Evolutionary conservation across 306 rosid genomes (phyloP), one percentile per base, ranked within the genome.

Genomic region (Fragaria iinumae): DNA sequence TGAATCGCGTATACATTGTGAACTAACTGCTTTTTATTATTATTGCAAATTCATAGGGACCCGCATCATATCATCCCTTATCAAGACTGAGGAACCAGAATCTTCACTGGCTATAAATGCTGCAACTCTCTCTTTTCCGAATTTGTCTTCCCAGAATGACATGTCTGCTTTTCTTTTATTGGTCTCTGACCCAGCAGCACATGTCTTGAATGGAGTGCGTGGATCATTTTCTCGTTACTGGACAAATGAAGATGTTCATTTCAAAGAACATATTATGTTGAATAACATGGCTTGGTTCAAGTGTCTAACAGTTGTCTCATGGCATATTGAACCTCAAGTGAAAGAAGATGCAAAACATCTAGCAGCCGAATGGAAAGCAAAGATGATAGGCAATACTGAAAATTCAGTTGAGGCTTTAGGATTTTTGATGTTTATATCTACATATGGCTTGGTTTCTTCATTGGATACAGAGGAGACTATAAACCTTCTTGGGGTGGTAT

Each of bases 301-400:
- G 56, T 14, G 6, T 14, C 81, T 89, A 38, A 80, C 47, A 78
- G 57, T 57, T 74, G 75, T 85, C 62, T 83, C 90, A 25, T 86
- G 86, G 34, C 25, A 41, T 17, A 70, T 89, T 79, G 57, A 69
- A 68, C 79, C 85, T 1, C 82, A 74, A 23, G 76, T 83, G 47
- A 79, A 81, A 72, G 83, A 81, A 20, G 82, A 74, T 79, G 93
- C 93, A 36, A 44, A 68, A 81, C 79, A 83, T 67, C 73, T 89
- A 17, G 89, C 90, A 52, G 21, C 71, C 78, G 65, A 63, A 18
- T 75, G 87, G 86, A 85, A 79, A 79, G 76, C 74, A 7, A 63
- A 66, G 75, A 75, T 81, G 68, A n/a, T 17, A 43, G 68, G 36
- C 79, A 55, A 59, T 56, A 12, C 50, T 29, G 82, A n/a, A 77